Evolutionary conservation across 2,329 filamentous ascomycete genomes (phyloP).

Genomic region (Orbilia brochopaga): DNA sequence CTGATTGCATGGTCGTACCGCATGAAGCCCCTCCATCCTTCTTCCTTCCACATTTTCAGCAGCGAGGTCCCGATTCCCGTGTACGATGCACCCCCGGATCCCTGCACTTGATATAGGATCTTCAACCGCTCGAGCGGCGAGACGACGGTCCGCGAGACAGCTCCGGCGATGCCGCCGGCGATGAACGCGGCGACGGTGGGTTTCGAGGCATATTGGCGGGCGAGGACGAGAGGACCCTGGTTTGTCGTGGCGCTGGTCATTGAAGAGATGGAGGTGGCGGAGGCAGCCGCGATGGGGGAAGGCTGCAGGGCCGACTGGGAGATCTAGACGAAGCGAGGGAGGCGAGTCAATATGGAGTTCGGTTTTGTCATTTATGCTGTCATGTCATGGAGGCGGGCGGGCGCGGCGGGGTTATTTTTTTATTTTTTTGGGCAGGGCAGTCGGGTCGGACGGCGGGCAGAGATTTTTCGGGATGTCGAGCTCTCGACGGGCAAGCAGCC

Average conservation of each 20-base stretch:
- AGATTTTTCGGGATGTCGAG: constrained; percentile 11
- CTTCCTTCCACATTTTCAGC: constrained; percentile 93
- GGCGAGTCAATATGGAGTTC: neutral
- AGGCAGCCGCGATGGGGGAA: constrained; percentile 34
- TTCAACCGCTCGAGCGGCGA: constrained; percentile 94
- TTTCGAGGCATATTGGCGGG: constrained; percentile 69
- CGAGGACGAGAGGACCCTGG: constrained; percentile 9
- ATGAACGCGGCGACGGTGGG: constrained; percentile 91
- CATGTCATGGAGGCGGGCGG: no score
- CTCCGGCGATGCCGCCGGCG: constrained; percentile 89
- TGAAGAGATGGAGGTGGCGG: constrained; percentile 46
- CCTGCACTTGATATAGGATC: constrained; percentile 97
- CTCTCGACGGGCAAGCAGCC: constrained; percentile 18
- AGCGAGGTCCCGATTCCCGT: constrained; percentile 89
- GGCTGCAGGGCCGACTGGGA: constrained; percentile 34
- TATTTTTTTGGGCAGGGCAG: no score
- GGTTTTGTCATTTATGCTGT: neutral
- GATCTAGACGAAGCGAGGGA: neutral
- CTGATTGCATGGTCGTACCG: constrained; percentile 59
- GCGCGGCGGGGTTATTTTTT: neutral
- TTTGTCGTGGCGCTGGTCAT: constrained; percentile 46
- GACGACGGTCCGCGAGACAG: constrained; percentile 96
- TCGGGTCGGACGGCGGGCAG: neutral
- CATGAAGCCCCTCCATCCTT: constrained; percentile 98
- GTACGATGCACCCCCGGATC: constrained; percentile 86